Conservation (phyloP, 2,329 filamentous ascomycete species). For the Chalaropsis ovoidea region DNA sequence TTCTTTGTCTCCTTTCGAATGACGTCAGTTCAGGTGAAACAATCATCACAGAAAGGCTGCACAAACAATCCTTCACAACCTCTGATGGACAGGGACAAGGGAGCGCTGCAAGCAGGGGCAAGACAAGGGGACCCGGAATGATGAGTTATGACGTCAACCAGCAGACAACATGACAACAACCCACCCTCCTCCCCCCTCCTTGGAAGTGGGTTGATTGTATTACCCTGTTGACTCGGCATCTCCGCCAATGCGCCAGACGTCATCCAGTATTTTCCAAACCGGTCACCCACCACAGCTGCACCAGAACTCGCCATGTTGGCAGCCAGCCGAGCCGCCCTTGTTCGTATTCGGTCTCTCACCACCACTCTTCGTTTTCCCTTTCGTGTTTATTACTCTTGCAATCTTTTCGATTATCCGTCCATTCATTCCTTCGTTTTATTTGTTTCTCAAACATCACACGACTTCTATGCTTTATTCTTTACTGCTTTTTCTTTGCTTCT, state of each 20-base stretch:
- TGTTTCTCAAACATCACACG: not conserved
- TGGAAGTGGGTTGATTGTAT: not conserved
- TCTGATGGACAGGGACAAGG: not conserved
- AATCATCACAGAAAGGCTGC: not conserved
- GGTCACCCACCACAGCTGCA: not conserved
- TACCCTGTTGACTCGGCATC: not conserved
- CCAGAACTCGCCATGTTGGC: not conserved
- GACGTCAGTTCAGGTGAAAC: conserved; percentile 8
- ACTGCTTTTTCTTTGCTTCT: not conserved
- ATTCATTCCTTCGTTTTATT: not conserved
- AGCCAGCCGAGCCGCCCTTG: no score
- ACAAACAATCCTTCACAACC: not conserved
- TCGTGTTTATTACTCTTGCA: not conserved
- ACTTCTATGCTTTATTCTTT: not conserved
- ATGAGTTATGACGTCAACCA: conserved; percentile 3
- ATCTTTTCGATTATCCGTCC: not conserved
- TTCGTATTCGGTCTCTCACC: no score
- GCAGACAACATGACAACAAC: not conserved
- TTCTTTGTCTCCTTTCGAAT: not conserved
- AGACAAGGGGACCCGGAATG: not conserved
- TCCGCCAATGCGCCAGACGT: not conserved
- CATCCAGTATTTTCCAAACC: not conserved
- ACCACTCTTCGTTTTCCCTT: not conserved
- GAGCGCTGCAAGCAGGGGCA: not conserved
- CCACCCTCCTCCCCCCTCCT: not conserved